A percentile compares a stretch with the other conserved stretches of the same genome.
These are phyloP conservation scores for Fusarium hainanense DNA, from an alignment of 2,329 filamentous ascomycete genomes.

Conservation along the genomic window DNA sequence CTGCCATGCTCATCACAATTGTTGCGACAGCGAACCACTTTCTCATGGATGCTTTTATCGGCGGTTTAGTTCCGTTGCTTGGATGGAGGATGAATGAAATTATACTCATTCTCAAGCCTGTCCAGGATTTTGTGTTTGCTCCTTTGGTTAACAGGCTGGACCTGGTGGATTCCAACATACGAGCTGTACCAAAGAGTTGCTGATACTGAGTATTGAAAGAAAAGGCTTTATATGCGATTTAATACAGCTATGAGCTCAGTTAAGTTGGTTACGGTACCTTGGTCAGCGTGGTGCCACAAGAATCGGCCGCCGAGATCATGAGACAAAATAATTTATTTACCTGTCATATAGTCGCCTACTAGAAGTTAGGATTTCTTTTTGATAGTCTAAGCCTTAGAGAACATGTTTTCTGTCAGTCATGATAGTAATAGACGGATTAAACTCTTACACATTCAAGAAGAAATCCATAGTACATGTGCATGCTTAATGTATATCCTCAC, in stretches of 20 bases:
- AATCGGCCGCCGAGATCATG: neutral
- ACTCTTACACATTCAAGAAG: neutral
- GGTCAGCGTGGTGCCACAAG: neutral
- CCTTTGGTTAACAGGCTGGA: constrained; percentile 41
- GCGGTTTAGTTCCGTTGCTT: constrained; percentile 49
- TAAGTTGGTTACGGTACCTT: neutral
- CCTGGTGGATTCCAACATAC: constrained; percentile 31
- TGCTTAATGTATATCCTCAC: neutral
- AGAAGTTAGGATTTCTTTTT: neutral
- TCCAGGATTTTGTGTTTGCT: constrained; percentile 47
- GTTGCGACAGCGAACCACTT: constrained; percentile 56
- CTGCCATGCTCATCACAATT: constrained; percentile 56
- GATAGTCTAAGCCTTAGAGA: neutral
- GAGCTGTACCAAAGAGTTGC: constrained; percentile 33
- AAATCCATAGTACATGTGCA: neutral
- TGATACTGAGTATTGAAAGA: neutral
- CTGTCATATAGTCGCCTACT: neutral
- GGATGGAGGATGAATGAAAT: constrained; percentile 50
- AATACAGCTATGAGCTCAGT: neutral
- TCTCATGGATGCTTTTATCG: constrained; percentile 51
- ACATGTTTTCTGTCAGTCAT: neutral
- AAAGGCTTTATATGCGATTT: neutral
- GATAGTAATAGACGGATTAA: neutral
- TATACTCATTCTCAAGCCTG: constrained; percentile 43
- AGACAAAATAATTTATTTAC: neutral